Evolutionary conservation across 768 basidiomycete species (phyloP).

Genomic region (Dioszegia crocea): DNA sequence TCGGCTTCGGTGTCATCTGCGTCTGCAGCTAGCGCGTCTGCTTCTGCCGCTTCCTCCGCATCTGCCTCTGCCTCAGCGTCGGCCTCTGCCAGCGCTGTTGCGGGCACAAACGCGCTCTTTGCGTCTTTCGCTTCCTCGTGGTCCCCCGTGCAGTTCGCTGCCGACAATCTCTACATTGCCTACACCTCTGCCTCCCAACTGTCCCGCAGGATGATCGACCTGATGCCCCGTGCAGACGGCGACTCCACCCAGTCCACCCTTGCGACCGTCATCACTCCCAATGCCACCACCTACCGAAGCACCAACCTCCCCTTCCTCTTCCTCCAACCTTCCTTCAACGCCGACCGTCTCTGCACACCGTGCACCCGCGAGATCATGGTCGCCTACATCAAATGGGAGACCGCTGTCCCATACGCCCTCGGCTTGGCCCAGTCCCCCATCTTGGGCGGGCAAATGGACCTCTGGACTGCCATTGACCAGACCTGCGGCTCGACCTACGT

Average conservation of each 20-base stretch:
- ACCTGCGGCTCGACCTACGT: conserved; percentile 70
- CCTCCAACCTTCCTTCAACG: conserved; percentile 57
- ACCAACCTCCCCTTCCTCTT: conserved; percentile 69
- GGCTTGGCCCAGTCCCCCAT: conserved; percentile 66
- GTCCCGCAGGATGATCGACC: conserved; percentile 31
- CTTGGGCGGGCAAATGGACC: conserved; percentile 60
- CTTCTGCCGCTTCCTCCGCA: conserved; percentile 7
- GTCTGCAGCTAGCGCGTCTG: conserved; percentile 55
- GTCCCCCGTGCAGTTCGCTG: conserved; percentile 39
- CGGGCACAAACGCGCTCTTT: conserved; percentile 27
- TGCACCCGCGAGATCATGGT: conserved; percentile 77
- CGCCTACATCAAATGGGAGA: conserved; percentile 73
- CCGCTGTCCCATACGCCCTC: conserved; percentile 65
- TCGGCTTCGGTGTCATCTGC: conserved; percentile 11
- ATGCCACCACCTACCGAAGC: conserved; percentile 55
- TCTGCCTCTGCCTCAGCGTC: conserved; percentile 9
- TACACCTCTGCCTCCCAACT: conserved; percentile 26
- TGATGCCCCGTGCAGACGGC: conserved; percentile 28
- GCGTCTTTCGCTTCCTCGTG: conserved; percentile 31
- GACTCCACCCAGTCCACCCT: conserved; percentile 14
- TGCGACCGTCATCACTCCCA: conserved; percentile 48
- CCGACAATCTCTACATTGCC: conserved; percentile 37
- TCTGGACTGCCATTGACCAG: conserved; percentile 62
- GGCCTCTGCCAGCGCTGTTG: conserved; percentile 17
- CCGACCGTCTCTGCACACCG: conserved; percentile 65